phyloP scores from a whole-genome alignment of 2,329 filamentous ascomycete genomes.

The Cordyceps javanica region DNA sequence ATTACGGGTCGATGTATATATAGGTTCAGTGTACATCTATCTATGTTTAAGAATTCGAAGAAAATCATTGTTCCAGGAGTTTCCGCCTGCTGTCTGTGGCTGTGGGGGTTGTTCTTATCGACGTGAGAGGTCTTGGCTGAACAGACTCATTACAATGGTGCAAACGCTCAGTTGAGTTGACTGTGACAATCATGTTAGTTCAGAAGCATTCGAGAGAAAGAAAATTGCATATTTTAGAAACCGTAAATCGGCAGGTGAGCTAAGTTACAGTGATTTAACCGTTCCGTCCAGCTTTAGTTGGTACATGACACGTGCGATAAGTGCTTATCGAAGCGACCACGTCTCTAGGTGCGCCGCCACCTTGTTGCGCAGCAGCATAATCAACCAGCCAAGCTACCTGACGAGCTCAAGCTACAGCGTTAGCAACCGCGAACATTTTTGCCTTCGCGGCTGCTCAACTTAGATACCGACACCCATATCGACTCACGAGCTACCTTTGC shows the following conservation, averaged over 20 bases:
- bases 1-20: neutral
- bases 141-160: no score
- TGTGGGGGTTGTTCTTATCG: no score
- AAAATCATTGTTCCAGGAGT: neutral
- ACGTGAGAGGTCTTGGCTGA: no score
- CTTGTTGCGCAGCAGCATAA: neutral
- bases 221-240: no score
- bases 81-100: no score
- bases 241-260: neutral
- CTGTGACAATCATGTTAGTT: no score
- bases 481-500: neutral
- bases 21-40: no score
- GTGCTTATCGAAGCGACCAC: conserved; percentile 12
- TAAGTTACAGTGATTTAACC: neutral
- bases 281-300: neutral
- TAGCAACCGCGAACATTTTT: neutral
- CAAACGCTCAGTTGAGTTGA: no score
- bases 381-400: neutral
- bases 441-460: no score
- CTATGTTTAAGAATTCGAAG: neutral
- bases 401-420: neutral
- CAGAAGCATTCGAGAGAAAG: no score
- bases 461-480: neutral
- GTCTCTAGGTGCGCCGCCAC: conserved; percentile 4
- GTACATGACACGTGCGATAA: conserved; percentile 12